phyloP scores from a whole-genome alignment of 495 filamentous ascomycete genomes.

The Neurospora sp. region DNA sequence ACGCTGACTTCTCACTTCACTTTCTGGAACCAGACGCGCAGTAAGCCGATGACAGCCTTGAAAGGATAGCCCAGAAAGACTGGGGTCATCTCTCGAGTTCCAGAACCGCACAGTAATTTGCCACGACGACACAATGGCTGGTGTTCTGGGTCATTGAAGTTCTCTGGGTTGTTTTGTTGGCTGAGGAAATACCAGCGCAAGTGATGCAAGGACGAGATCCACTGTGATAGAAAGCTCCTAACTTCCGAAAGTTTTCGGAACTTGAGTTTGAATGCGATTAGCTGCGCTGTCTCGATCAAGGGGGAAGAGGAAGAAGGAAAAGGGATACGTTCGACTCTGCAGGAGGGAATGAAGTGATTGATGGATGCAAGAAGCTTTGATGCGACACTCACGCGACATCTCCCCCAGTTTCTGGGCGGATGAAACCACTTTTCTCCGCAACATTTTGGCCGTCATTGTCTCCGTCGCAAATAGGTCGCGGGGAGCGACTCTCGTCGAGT shows the following conservation, averaged over 20 bases:
- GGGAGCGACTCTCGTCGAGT: not conserved
- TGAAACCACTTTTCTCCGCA: not conserved
- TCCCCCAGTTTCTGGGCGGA: not conserved
- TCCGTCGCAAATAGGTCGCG: not conserved
- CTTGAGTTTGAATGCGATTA: not conserved
- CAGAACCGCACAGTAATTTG: not conserved
- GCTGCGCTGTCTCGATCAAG: not conserved
- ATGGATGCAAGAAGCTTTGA: not conserved
- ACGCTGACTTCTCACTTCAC: not conserved
- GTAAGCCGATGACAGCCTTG: not conserved
- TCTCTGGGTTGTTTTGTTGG: not conserved
- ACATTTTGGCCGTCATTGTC: not conserved
- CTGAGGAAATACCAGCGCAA: too few relatives aligned
- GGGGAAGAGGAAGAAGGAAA: not conserved
- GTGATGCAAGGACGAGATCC: too few relatives aligned
- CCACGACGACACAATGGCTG: not conserved
- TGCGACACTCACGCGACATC: not conserved
- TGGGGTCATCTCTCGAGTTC: not conserved
- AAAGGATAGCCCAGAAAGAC: not conserved
- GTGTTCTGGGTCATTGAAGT: not conserved
- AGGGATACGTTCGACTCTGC: not conserved
- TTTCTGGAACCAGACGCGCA: not conserved
- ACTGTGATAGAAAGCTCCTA: not conserved
- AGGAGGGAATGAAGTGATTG: not conserved
- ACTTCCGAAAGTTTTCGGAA: not conserved